Percentiles rank a stretch among this genome's conserved stretches.
phyloP scores from a whole-genome alignment of 192 early-diverging fungal species.

The Rhizophagus prolifer region DNA sequence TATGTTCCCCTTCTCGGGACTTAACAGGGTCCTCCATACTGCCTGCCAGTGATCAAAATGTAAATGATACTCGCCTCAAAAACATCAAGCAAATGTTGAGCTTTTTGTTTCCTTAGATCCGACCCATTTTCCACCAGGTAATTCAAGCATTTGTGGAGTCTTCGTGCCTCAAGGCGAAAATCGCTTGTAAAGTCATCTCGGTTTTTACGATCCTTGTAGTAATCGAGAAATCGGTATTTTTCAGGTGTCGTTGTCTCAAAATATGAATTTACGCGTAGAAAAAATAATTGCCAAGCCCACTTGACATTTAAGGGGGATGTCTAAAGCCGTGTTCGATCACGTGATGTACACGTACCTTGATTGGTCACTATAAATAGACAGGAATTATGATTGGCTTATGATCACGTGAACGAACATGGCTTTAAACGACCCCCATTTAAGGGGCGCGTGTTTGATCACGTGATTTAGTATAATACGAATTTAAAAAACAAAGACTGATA shows the following conservation, averaged over 20 bases:
- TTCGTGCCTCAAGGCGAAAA: slow-evolving; percentile 24
- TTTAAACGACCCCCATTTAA: too few species aligned
- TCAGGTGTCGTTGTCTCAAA: slow-evolving; percentile 7
- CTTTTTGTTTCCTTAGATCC: slow-evolving; percentile 7
- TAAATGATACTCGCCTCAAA: slow-evolving; percentile 32
- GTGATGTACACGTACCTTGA: too few species aligned
- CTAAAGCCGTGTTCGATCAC: too few species aligned
- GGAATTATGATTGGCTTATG: too few species aligned
- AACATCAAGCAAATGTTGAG: slow-evolving; percentile 23
- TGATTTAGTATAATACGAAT: too few species aligned
- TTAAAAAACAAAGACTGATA: too few species aligned
- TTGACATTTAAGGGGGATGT: too few species aligned
- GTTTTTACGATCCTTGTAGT: slow-evolving; percentile 15
- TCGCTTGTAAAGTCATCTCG: slow-evolving; percentile 20
- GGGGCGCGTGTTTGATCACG: too few species aligned
- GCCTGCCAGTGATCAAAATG: slow-evolving; percentile 29
- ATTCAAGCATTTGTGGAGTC: slow-evolving; percentile 10
- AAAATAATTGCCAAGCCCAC: too few species aligned
- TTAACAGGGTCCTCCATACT: slow-evolving; percentile 34
- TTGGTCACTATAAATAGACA: too few species aligned
- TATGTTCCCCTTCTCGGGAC: slow-evolving; percentile 28
- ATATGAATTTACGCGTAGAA: not conserved
- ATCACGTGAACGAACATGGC: too few species aligned
- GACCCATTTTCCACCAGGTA: slow-evolving; percentile 22
- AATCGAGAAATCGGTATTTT: slow-evolving; percentile 10